Base-by-base conservation (phyloP, 257 asterid species). In the Ocimum tenuiflorum region DNA sequence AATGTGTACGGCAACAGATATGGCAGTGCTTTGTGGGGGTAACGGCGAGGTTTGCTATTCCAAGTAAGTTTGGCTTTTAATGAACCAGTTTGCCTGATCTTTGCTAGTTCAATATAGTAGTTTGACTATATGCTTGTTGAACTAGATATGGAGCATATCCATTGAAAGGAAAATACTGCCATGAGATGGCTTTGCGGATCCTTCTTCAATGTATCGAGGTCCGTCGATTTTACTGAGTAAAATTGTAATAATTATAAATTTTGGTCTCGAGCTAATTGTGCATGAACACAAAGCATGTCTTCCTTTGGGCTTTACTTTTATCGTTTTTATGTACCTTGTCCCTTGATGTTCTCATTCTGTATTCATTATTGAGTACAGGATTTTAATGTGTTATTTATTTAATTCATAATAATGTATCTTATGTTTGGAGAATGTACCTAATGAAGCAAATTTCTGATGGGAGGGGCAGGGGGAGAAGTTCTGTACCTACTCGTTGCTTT, bases 31-130 rank as follows among this genome's bases (percentile, higher is more conserved):
- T 36, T 94, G 99, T 78, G 99, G 95, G 75, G 86, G 86, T 60
- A 89, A 88, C 65, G 97, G 95, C 8, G 99, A 94, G 83, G 97
- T 88, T 73, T 90, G 99, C 97, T 90, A 89, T 81, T 86, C 99
- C 79, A 94, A 94, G 99, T 94, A 90, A 82, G 88, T 67, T 68
- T 72, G 61, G 45, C 43, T 53, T 63, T 68, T 49, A 47, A 56
- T 52, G 19, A 38, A 36, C 62, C 23, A 23, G 3, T 19, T 46
- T 20, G 61, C 4, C 54, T 67, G 36, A 33, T 61, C 43, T 36
- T 71, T 1, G 45, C 54, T 31, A 38, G 43, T 50, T 39, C 22
- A 18, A 42, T 63, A 59, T 39, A 52, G 64, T 73, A 35, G 23
- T 43, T 42, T 87, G 62, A 70, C 67, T 8, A 51, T 7, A 20